These are phyloP conservation scores for Phialophora verrucosa DNA, from an alignment of 2,329 filamentous ascomycete species.

Conservation along the genomic window DNA sequence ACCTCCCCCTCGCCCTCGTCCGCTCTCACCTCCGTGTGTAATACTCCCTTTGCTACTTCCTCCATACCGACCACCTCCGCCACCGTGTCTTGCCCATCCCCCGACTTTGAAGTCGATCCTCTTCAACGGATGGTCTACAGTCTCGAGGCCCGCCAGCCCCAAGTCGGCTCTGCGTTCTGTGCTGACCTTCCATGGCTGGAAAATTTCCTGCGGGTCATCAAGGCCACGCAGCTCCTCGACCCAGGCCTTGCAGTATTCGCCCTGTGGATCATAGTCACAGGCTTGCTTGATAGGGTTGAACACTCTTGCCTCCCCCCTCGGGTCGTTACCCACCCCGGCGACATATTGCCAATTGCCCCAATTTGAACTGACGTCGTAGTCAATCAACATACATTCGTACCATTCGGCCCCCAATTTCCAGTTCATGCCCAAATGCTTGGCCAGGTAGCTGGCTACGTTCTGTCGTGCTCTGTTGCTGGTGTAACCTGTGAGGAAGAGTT, in stretches of 20 bases:
- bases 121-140: constrained; percentile 71
- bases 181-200: constrained; percentile 71
- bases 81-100: constrained; percentile 46
- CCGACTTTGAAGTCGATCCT: constrained; percentile 68
- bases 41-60: constrained; percentile 35
- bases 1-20: constrained; percentile 32
- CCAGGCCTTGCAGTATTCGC: constrained; percentile 75
- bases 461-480: constrained; percentile 77
- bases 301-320: constrained; percentile 70
- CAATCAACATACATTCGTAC: constrained; percentile 76
- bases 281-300: constrained; percentile 85
- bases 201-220: constrained; percentile 58
- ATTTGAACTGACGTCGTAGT: constrained; percentile 77
- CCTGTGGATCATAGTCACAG: constrained; percentile 74
- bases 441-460: constrained; percentile 75
- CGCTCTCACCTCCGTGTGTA: constrained; percentile 29
- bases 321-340: constrained; percentile 79
- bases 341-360: constrained; percentile 88
- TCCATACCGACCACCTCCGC: constrained; percentile 39
- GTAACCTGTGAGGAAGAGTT: constrained; percentile 76
- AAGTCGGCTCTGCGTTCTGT: constrained; percentile 63
- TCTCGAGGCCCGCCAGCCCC: constrained; percentile 63
- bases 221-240: constrained; percentile 68
- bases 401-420: constrained; percentile 83
- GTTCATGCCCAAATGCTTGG: constrained; percentile 75